Percentiles rank a stretch among this genome's conserved stretches.
Conservation (phyloP, 108 stramenopile genomes). For the Skeletonema potamos region DNA sequence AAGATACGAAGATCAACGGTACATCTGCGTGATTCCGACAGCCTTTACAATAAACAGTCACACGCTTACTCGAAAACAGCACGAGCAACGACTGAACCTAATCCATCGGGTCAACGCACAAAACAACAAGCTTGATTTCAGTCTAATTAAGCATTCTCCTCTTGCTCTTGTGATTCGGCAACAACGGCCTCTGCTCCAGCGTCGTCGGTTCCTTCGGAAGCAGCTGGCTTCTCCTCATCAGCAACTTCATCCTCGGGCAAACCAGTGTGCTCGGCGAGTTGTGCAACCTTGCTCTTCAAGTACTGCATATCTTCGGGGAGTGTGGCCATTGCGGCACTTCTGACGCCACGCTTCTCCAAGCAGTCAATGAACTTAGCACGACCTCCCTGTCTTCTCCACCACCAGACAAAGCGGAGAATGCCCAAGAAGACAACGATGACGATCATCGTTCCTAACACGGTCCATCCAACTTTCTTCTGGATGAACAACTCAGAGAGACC, state of each 20-base stretch:
- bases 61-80: too few relatives aligned
- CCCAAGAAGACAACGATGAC: constrained; percentile 41
- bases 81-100: too few relatives aligned
- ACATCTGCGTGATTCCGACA: too few relatives aligned
- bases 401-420: constrained; percentile 37
- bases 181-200: neutral
- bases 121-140: too few relatives aligned
- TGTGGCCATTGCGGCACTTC: constrained; percentile 18
- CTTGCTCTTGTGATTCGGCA: too few relatives aligned
- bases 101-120: too few relatives aligned
- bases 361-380: constrained; percentile 20
- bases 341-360: constrained; percentile 46
- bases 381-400: constrained; percentile 56
- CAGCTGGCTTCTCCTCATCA: constrained; percentile 14
- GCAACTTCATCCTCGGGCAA: constrained; percentile 39
- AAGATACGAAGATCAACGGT: too few relatives aligned
- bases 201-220: neutral
- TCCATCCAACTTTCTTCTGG: constrained; percentile 60
- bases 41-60: too few relatives aligned
- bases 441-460: constrained; percentile 63
- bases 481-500: constrained; percentile 60
- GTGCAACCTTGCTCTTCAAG: constrained; percentile 46
- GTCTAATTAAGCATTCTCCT: neutral
- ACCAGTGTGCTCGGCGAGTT: constrained; percentile 53
- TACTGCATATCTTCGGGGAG: constrained; percentile 60